Evolutionary conservation across 805 yeast species (phyloP), one percentile per base, ranked within the genome.

Genomic region (Kluyveromyces siamensis): DNA sequence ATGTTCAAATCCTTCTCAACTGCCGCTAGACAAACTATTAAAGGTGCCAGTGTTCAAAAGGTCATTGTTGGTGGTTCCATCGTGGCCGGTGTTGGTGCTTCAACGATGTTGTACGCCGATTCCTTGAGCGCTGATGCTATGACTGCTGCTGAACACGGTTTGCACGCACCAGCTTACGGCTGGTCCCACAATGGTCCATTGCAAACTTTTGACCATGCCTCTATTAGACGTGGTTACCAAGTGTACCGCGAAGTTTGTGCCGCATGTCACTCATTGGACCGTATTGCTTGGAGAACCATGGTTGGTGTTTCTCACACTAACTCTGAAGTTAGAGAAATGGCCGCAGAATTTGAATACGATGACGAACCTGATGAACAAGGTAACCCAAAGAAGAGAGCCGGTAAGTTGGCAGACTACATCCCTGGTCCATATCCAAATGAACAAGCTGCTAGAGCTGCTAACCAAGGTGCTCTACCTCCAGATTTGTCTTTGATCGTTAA

Each of bases 311-410:
- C 96, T 45, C 98, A 91, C 77, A 81, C 95, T 50, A 77, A 87
- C 62, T 63, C 80, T 55, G 99, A 93, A 73, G 96, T 83, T 60
- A 86, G 86, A 72, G 95, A 79, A 18, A 83, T 93, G 84, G 89
- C 95, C 58, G 97, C 87, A 72, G 96, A 89, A 73, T 86, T 86
- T 67, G 98, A 93, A 77, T 93, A 93, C 73, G 97, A 89, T 65
- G 97, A 90, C 68, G 99, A 93, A 74, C 96, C 95, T 70, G 97
- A 89, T 72, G 96, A 90, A 71, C 95, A 90, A 77, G 98, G 98
- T 68, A 85, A 86, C 70, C 96, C 96, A 72, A 87, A 87, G 76
- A 89, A 85, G 85, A 88, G 99, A 79, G 85, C 95, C 51, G 99
- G 99, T 75, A 93, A 93, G 75, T 80, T 93, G 67, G 90, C 98